Percentiles rank a stretch among this genome's conserved stretches.
phyloP scores from a whole-genome alignment of 192 early-diverging fungal species.

The Backusella luteola region DNA sequence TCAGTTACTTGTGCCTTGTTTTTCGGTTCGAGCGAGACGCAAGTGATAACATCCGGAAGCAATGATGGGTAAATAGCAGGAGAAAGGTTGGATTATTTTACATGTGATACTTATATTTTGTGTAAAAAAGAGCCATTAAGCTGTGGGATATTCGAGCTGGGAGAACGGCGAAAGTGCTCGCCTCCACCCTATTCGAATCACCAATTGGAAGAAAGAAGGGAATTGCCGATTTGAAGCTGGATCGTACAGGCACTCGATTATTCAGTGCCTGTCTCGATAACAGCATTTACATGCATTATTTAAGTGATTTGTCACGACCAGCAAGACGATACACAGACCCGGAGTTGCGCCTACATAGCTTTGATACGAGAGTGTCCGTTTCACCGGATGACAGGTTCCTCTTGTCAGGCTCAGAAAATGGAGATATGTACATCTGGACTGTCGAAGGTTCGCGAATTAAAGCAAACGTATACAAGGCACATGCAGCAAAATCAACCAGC shows the following conservation, averaged over 20 bases:
- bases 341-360: slow-evolving; percentile 58
- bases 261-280: slow-evolving; percentile 76
- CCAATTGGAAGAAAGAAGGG: slow-evolving; percentile 39
- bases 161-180: slow-evolving; percentile 36
- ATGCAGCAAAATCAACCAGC: slow-evolving; percentile 66
- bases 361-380: slow-evolving; percentile 66
- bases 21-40: slow-evolving; percentile 40
- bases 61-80: slow-evolving; percentile 57
- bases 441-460: slow-evolving; percentile 42
- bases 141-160: slow-evolving; percentile 78
- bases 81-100: no score
- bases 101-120: not conserved
- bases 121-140: slow-evolving; percentile 56
- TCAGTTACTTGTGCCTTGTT: slow-evolving; percentile 58
- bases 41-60: slow-evolving; percentile 59
- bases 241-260: slow-evolving; percentile 60
- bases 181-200: slow-evolving; percentile 39
- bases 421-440: slow-evolving; percentile 72
- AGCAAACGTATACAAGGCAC: slow-evolving; percentile 60
- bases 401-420: slow-evolving; percentile 67
- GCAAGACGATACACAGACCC: slow-evolving; percentile 53
- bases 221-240: slow-evolving; percentile 63
- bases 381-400: slow-evolving; percentile 75
- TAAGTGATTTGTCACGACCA: slow-evolving; percentile 46
- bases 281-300: slow-evolving; percentile 71